Base-by-base conservation (phyloP, 768 basidiomycete genomes). In the Russula virescens region DNA sequence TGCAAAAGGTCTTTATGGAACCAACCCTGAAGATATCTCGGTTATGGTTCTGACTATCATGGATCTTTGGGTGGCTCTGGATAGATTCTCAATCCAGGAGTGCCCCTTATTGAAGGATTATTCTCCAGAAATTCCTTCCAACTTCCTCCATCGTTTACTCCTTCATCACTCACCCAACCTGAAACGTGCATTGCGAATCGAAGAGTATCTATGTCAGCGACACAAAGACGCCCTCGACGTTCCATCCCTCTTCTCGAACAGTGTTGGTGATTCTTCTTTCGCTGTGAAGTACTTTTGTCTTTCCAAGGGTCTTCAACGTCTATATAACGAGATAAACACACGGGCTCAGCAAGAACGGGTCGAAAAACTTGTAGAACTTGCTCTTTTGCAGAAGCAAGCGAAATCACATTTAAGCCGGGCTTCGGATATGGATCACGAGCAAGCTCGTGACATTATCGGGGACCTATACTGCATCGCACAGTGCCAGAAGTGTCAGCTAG, bases 21-120 rank as follows among this genome's bases (percentile, higher is more conserved):
- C 28, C 19, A 62, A 63, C 31, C 64, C 58, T 5, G 66, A 62
- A 52, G n/a, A 62, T 18, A 46, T 65, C 4, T 74, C 73, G n/a
- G 60, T 76, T 3, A 78, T 83, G 74, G 60, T 82, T 46, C 66
- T 83, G 48, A 77, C 77, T 11, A 59, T 76, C 38, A 66, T 81
- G 26, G 76, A 79, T 40, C 71, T 83, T 13, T 83, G 82, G 81
- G 71, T 79, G 2, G 78, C 75, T 0, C 71, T 82, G 2, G 81
- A 83, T 63, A 73, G 66, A 38, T 45, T 78, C 19, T 73, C 69
- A 1, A 68, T 76, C 21, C 43, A 43, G 28, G 68, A 73, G 18
- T 67, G 70, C 42, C 77, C 81, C 2, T 70, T 81, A 7, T 69
- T 83, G 8, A 47, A 46, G 0, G 70, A 76, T 3, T 83, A 80